Evolutionary conservation across 441 rosid genomes (phyloP), one percentile per base, ranked within the genome.

Genomic region (Viola pubescens): DNA sequence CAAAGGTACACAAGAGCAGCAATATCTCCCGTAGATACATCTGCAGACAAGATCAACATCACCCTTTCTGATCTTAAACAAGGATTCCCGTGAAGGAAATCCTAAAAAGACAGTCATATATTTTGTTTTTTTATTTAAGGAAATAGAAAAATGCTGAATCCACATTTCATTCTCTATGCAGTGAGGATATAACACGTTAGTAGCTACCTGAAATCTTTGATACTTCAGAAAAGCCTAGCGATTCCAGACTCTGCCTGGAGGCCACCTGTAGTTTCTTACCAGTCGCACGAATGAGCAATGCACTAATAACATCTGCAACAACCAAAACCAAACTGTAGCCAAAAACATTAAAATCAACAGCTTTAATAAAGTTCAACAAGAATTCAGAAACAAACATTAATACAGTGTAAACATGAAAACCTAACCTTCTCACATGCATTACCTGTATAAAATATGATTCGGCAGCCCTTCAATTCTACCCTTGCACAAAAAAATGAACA

Each of bases 1-100:
- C 95, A 86, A 50, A 94, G 57, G 75, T 90, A 90, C 37, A 86
- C 83, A 60, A 88, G 82, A 56, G 95, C 91, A 68, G 96, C 89
- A 75, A 88, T 74, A 77, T 90, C 86, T 67, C 96, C 94, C 7
- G 84, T 78, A 56, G 82, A 48, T 54, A 61, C 55, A 67, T 77
- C 96, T 94, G 77, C 16, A 69, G 59, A 64, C 62, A 63, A 51
- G 34, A 70, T 42, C 11, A 48, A 54, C 14, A 7, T 62, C 52
- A 52, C 42, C 40, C 10, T 14, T n/a, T 16, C 34, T 26, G 34
- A 26, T 26, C 19, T 14, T 16, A 50, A 7, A 14, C 42, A 16
- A 16, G 14, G 39, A 19, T 13, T 5, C 48, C 37, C 39, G 6
- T 19, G 7, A 16, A 48, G 16, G 8, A 48, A 13, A 10, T 7